phyloP scores from a whole-genome alignment of 2,329 filamentous ascomycete genomes.

The Neurospora crassa region DNA sequence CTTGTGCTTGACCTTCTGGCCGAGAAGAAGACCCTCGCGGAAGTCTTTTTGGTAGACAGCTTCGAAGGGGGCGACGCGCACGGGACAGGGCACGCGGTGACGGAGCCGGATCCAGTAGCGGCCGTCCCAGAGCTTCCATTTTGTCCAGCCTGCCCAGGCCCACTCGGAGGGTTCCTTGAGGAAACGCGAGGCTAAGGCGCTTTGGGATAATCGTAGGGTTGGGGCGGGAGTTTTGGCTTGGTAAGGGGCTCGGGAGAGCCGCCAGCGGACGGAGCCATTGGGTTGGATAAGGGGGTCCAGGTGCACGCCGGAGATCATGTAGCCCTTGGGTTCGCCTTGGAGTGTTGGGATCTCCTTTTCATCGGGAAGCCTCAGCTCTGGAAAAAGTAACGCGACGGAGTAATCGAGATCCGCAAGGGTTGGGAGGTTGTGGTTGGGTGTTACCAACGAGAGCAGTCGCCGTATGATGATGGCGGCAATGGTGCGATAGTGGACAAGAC shows the following conservation, averaged over 20 bases:
- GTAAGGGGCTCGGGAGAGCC: constrained; percentile 38
- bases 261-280: constrained; percentile 27
- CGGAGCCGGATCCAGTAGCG: constrained; percentile 50
- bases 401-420: constrained; percentile 33
- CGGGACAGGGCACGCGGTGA: constrained; percentile 30
- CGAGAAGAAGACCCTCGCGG: constrained; percentile 29
- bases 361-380: constrained; percentile 25
- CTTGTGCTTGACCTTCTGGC: constrained; percentile 20
- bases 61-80: constrained; percentile 37
- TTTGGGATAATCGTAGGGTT: constrained; percentile 9
- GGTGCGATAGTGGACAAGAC: constrained; percentile 28
- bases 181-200: constrained; percentile 8
- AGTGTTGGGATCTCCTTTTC: neutral
- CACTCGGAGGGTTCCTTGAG: constrained; percentile 9
- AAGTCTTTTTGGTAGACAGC: constrained; percentile 36
- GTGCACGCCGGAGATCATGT: constrained; percentile 38
- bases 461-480: constrained; percentile 38
- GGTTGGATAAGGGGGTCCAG: constrained; percentile 29
- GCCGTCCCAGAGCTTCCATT: constrained; percentile 44
- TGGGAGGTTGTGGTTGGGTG: constrained; percentile 32
- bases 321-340: constrained; percentile 21
- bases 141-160: constrained; percentile 21
- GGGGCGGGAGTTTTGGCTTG: constrained; percentile 28
- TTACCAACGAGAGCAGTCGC: constrained; percentile 39
- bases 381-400: constrained; percentile 39